Evolutionary conservation across 208 protist genomes (phyloP), one percentile per base, ranked within the genome.

Genomic region (Tritrichomonas musculus): DNA sequence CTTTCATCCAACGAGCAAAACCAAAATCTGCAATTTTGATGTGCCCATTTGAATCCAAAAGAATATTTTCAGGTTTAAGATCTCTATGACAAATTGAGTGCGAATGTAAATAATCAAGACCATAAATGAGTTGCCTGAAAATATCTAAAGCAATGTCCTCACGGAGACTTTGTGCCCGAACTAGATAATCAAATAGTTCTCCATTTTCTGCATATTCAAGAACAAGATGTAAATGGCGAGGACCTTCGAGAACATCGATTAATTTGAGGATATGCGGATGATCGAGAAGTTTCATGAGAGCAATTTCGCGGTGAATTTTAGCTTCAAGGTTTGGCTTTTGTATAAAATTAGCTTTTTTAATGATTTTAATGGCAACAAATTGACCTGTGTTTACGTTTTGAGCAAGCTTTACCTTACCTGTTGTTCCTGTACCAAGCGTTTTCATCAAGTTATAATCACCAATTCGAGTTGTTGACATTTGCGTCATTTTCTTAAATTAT

Each of bases 151-250:
- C 97, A 64, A 99, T 98, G 3, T 96, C 96, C 22, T 95, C 80
- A 14, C 1, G 9, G 11, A 95, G 53, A 2, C 94, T 69, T 30
- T 98, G 98, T 93, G 98, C 97, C 50, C 97, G 97, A 0, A 99
- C 98, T 94, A 99, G 99, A 95, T 99, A 99, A 92, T 99, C 98
- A 95, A 99, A 99, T 60, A 99, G 96, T 95, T 99, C 98, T 0
- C 98, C 98, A 75, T 98, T 98, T 60, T 97, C 96, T 0, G 99
- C 97, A 94, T 99, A 99, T 95, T 99, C 98, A 4, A 72, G 14
- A 27, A 92, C 39, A 72, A 92, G 36, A 49, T 69, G 41, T 3
- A 92, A 20, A 69, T 92, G 55, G 17, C 55, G 0, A 25, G n/a
- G 55, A 36, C n/a, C n/a, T 92, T 92, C 88, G 39, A 92, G 50